phyloP scores from a whole-genome alignment of 2,329 filamentous ascomycete species.

The Incumbomyces delicatus region DNA sequence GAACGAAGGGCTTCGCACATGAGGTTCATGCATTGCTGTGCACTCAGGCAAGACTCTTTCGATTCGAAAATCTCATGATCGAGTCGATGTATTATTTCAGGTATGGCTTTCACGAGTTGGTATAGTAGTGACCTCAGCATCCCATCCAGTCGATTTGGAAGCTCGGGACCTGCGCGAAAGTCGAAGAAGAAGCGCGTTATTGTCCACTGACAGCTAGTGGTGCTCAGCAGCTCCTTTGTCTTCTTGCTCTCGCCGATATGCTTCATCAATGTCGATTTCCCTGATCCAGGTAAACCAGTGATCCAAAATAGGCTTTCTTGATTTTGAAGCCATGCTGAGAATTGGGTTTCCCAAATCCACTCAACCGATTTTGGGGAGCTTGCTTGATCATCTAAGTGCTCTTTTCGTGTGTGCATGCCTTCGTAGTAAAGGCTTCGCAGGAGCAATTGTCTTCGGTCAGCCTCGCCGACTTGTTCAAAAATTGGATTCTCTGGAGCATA shows the following conservation, averaged over 20 bases:
- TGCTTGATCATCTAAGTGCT: neutral
- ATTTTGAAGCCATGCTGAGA: neutral
- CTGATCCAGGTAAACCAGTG: slow-evolving; percentile 32
- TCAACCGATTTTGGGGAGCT: neutral
- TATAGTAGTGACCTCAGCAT: neutral
- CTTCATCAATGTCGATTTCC: slow-evolving; percentile 35
- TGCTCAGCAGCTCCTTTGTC: neutral
- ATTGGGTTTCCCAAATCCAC: neutral
- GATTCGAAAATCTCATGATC: neutral
- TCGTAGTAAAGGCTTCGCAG: neutral
- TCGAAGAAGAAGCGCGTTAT: neutral
- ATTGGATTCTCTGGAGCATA: neutral
- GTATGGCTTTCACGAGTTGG: neutral
- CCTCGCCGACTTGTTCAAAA: neutral
- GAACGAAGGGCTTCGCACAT: neutral
- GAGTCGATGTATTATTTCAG: neutral
- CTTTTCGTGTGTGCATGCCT: neutral
- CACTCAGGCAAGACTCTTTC: neutral
- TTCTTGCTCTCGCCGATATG: neutral
- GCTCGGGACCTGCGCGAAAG: neutral
- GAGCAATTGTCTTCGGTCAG: neutral
- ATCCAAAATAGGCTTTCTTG: neutral
- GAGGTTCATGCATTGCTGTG: neutral
- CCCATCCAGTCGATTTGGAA: neutral
- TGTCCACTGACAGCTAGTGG: neutral